A percentile compares a stretch with the other conserved stretches of the same genome.
phyloP scores from a whole-genome alignment of 306 rosid species.

The barrel medic (Medicago truncatula) region MtrunA17r5.0-ANR NC_053049.1:45750501-45751000 shows the following conservation, averaged over 20 bases:
- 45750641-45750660: conserved; percentile 75
- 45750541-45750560: conserved; percentile 87
- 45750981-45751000: neutral
- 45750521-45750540: conserved; percentile 66
- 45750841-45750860: conserved; percentile 88
- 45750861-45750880: conserved; percentile 70
- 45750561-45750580: conserved; percentile 64
- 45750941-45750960: conserved; percentile 25
- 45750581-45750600: conserved; percentile 41
- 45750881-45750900: conserved; percentile 66
- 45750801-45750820: conserved; percentile 81
- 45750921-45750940: conserved; percentile 35
- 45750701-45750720: conserved; percentile 68
- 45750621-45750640: conserved; percentile 33
- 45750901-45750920: conserved; percentile 57
- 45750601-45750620: conserved; percentile 28
- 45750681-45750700: conserved; percentile 83
- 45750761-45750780: conserved; percentile 76
- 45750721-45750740: conserved; percentile 86
- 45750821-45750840: conserved; percentile 73
- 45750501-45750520: conserved; percentile 72
- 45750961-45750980: neutral
- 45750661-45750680: conserved; percentile 77
- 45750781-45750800: conserved; percentile 60
- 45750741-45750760: conserved; percentile 80